Conservation (phyloP, 257 asterid species). For the Eucommia ulmoides region DNA sequence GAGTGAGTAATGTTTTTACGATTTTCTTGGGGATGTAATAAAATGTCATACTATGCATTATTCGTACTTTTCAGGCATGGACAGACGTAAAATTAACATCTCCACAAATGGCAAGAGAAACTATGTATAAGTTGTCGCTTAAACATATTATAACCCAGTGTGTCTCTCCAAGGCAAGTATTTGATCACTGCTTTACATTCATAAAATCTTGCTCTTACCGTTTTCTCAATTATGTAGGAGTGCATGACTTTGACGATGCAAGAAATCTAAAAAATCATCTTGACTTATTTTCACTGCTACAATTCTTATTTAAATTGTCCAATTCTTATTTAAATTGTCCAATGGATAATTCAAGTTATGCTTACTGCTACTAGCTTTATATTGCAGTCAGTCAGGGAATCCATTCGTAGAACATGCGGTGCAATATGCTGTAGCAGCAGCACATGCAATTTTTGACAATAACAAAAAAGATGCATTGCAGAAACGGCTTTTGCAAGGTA, state of each 20-base stretch:
- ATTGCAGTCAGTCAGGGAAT: conserved; percentile 73
- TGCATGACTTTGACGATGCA: conserved; percentile 8
- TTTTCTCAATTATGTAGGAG: background rate
- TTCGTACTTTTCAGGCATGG: conserved; percentile 76
- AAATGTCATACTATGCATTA: too few relatives aligned
- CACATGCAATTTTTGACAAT: conserved; percentile 45
- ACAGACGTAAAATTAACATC: conserved; percentile 83
- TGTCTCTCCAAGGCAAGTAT: conserved; percentile 48
- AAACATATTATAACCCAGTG: conserved; percentile 45
- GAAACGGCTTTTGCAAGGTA: conserved; percentile 75
- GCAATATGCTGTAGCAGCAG: conserved; percentile 83
- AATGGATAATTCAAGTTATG: conserved; percentile 2
- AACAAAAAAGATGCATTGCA: conserved; percentile 48
- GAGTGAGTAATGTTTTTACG: background rate
- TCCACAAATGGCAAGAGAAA: conserved; percentile 94
- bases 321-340: background rate
- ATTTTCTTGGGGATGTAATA: background rate
- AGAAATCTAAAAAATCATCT: too few relatives aligned
- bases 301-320: background rate
- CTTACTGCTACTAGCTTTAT: conserved; percentile 13
- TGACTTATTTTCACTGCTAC: too few relatives aligned
- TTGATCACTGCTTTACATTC: background rate
- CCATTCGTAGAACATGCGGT: conserved; percentile 88
- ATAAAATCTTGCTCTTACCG: conserved; percentile 7
- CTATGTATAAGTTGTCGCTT: conserved; percentile 62